Evolutionary conservation across 345 rosid species (phyloP), one percentile per base, ranked within the genome.

Genomic region (Salix purpurea): DNA sequence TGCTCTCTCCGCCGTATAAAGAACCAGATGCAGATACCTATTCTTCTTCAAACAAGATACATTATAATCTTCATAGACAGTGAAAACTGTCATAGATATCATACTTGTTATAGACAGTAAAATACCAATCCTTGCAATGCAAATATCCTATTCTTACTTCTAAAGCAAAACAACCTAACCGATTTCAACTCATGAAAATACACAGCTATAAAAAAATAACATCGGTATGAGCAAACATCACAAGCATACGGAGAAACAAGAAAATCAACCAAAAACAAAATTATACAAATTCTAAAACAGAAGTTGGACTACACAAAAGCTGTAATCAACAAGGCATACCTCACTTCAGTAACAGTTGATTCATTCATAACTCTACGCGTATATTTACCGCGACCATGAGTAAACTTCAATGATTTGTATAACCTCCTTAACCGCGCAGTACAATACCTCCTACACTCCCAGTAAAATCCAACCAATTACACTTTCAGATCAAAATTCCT

Each of bases 331-430:
- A 40, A 68, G 37, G 62, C 83, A 42, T 69, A 96, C 99, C 98
- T 96, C 76, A 90, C 99, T 85, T 96, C 99, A 24, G 96, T 91
- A 83, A 92, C 95, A 28, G 88, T 87, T 61, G 97, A 80, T 89
- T 96, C 97, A n/a, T 89, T 78, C 15, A 96, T 84, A 70, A 90
- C 83, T 80, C 86, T 87, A 54, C 86, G 86, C 50, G 91, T 83
- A 80, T 92, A 96, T 84, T 91, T 92, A 36, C 97, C 93, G 26
- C 97, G 97, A 15, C 99, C 99, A 86, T 92, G 99, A 40, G 96
- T 96, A 76, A 96, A 90, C 82, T 96, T 96, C 87, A 96, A 78
- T 6, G 99, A 96, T 83, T 92, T 96, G 79, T 91, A 92, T 56
- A 94, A 69, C 88, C 98, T 91, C 92, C 98, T 89, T 86, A 96